Conservation (phyloP, 306 rosid species). For the Dalbergia cochinchinensis region DNA sequence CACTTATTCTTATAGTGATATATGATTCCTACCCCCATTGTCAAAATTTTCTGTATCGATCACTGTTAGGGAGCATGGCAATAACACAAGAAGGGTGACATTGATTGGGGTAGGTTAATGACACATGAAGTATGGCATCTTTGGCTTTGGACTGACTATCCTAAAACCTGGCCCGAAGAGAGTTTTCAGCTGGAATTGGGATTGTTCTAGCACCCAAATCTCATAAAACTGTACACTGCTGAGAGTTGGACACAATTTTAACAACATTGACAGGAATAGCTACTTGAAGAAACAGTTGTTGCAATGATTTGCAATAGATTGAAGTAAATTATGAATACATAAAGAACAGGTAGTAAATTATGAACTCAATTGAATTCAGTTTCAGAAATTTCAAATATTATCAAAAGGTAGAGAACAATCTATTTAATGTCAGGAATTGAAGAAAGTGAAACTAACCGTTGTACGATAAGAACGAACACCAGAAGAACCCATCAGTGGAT, state of each 20-base stretch:
- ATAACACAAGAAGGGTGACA: neutral
- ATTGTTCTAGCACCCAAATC: neutral
- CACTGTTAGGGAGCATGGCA: neutral
- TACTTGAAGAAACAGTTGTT: constrained; percentile 15
- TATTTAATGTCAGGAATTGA: constrained; percentile 13
- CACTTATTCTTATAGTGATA: too few species aligned
- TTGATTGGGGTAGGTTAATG: neutral
- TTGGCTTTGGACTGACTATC: neutral
- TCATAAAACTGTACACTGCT: neutral
- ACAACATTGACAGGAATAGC: constrained; percentile 14
- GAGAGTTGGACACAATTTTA: neutral
- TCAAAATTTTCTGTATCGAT: too few species aligned
- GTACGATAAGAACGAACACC: constrained; percentile 27
- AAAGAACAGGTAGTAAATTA: neutral
- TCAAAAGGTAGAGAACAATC: neutral
- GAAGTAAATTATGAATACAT: neutral
- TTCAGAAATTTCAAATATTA: neutral
- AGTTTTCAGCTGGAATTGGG: neutral
- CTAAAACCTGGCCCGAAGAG: neutral
- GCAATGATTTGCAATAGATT: neutral
- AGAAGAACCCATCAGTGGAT: constrained; percentile 42
- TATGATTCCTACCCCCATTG: too few species aligned
- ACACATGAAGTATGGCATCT: neutral
- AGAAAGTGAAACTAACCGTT: constrained; percentile 44
- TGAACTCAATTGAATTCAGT: constrained; percentile 2